Evolutionary conservation across 1,284 basidiomycete genomes (phyloP), one percentile per base, ranked within the genome.

Genomic region (Ustilago lituana): DNA sequence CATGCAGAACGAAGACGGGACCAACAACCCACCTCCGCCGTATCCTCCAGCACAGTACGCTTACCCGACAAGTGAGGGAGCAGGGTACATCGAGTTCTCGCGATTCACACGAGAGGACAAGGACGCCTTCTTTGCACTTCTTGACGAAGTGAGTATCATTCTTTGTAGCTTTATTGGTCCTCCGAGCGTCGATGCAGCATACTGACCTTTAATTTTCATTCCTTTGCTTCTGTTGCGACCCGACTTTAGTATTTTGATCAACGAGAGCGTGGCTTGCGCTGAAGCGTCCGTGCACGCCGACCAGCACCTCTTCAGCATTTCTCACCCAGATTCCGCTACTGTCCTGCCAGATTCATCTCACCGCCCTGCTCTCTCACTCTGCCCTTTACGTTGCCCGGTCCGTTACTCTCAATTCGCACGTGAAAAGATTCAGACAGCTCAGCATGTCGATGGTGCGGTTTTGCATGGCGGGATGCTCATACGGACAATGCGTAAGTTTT

Each of bases 1-100:
- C n/a, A 75, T 75, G 74, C 56, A 66, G 43, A 76, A 76, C 33
- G 74, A 76, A 24, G 45, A 52, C 12, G 75, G 73, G 10, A 74
- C 63, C 5, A 49, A 26, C n/a, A 37, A 72, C 20, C 71, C 75
- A 5, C 73, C 75, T 19, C 72, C 73, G 7, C 55, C 74, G 0
- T 76, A 76, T 31, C 58, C 59, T 0, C 53, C 68, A n/a, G 29
- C 43, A 15, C 26, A 64, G 9, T 57, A 64, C 31, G 45, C 40
- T 5, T 60, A 50, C 14, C 58, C 63, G 2, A 58, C 69, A 2
- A 51, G 39, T 23, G 24, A 54, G 10, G 51, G 46, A 8, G 11
- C 52, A 24, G 53, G 50, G 2, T 56, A 74, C 26, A 66, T 77
- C 43, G 57, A 74, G 33, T 77, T 79, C 49, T 74, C 75, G 8